These are phyloP conservation scores for Talaromyces verruculosus DNA, from an alignment of 2,329 filamentous ascomycete species.

Conservation along the genomic window DNA sequence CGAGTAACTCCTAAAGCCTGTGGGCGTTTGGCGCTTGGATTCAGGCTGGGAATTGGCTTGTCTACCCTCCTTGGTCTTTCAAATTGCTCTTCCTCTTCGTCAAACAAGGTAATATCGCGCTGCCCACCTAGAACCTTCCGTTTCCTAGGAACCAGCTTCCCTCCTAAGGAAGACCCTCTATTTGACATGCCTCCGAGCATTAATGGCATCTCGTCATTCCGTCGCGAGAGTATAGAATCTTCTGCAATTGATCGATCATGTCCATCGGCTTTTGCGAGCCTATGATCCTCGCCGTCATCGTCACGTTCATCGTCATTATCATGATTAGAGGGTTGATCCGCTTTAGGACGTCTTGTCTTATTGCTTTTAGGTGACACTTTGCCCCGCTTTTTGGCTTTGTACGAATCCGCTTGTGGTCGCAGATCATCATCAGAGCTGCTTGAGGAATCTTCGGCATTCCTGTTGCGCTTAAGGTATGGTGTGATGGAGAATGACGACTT, in stretches of 20 bases:
- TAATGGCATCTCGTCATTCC: conserved; percentile 28
- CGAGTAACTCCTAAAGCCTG: conserved; percentile 23
- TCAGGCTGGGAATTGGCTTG: conserved; percentile 29
- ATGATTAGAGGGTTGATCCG: neutral
- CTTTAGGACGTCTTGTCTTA: neutral
- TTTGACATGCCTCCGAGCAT: conserved; percentile 30
- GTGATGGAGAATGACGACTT: conserved; percentile 94
- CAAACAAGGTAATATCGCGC: conserved; percentile 66
- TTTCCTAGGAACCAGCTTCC: conserved; percentile 61
- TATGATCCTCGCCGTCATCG: neutral
- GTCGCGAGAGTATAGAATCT: conserved; percentile 19
- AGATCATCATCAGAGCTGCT: conserved; percentile 30
- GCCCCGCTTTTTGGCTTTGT: neutral
- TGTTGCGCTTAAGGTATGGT: conserved; percentile 80
- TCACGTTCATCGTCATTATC: neutral
- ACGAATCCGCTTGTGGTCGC: conserved; percentile 14
- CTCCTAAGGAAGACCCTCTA: conserved; percentile 28
- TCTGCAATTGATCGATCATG: conserved; percentile 5
- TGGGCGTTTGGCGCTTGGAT: conserved; percentile 24
- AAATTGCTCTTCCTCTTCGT: conserved; percentile 63
- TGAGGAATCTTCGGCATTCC: conserved; percentile 50
- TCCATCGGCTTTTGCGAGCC: neutral
- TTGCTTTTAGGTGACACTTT: conserved; percentile 3
- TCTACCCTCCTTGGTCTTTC: conserved; percentile 30
- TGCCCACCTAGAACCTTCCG: conserved; percentile 66